Base-by-base conservation (phyloP, 1,284 basidiomycete genomes). In the Trametes sp. region DNA sequence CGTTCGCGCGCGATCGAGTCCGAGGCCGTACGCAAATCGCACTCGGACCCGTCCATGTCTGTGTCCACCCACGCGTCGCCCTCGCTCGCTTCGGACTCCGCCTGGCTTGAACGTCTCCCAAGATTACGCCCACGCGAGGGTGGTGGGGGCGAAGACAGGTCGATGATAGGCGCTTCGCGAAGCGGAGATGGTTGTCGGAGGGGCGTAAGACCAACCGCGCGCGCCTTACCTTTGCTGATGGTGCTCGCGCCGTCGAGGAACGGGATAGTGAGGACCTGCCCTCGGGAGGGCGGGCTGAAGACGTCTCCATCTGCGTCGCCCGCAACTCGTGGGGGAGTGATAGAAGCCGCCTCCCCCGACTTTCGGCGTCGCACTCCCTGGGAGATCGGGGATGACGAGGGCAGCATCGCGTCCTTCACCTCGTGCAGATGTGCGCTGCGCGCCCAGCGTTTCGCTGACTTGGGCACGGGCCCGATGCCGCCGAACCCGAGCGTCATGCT, bases 401-500 rank as follows among this genome's bases (percentile, higher is more conserved):
- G 31, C 6, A 33, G 11, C 31, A 33, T 45, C 11, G 61, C 44
- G 28, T 61, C 65, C 64, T 80, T 80, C 63, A 91, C 84, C 71
- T 90, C 88, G 68, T 92, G 90, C 63, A 92, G 65, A 78, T 92
- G 90, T 2, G 90, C 87, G 4, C 81, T 89, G 48, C 88, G 79
- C 26, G 89, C 90, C 85, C 86, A 89, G 44, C 81, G 81, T 62
- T 83, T 85, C 42, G 84, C 84, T 23, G 84, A 85, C 64, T 78
- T 78, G 14, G 81, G 80, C 28, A 74, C 74, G 23, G 70, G 75
- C 59, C 72, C 71, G 49, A 76, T 65, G 35, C 74, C 67, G 13
- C 72, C 62, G 21, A 73, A 73, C 36, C 74, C 67, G 46, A 75
- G 71, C 48, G 70, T 38, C 55, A 72, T 50, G 61, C 77, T 76